phyloP scores from a whole-genome alignment of 306 rosid species.

The Oemleria cerasiformis region DNA sequence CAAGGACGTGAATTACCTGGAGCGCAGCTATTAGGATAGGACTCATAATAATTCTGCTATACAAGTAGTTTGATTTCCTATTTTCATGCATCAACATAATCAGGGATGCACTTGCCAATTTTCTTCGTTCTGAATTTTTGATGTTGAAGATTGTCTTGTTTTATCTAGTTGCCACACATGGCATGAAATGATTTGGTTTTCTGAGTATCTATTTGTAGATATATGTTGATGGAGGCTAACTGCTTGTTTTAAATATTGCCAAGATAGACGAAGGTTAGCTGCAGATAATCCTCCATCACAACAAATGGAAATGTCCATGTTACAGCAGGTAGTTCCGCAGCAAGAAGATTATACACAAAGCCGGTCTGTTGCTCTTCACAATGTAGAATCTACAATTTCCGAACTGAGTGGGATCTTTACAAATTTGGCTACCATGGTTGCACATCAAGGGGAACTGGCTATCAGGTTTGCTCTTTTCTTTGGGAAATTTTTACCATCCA shows the following conservation, averaged over 20 bases:
- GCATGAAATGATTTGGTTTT: background rate
- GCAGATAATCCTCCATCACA: slow-evolving; percentile 77
- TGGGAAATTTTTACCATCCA: background rate
- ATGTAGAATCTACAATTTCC: slow-evolving; percentile 90
- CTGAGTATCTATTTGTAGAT: background rate
- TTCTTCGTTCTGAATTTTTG: background rate
- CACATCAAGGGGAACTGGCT: slow-evolving; percentile 96
- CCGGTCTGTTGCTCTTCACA: slow-evolving; percentile 78
- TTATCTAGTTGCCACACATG: slow-evolving; percentile 6
- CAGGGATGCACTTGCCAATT: background rate
- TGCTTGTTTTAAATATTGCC: slow-evolving; percentile 33
- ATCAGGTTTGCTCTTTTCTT: slow-evolving; percentile 64
- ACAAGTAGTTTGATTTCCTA: background rate
- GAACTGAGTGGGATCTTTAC: slow-evolving; percentile 94
- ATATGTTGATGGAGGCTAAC: slow-evolving; percentile 18
- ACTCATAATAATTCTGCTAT: background rate
- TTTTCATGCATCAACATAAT: background rate
- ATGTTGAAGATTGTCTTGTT: background rate
- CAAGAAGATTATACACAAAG: slow-evolving; percentile 70
- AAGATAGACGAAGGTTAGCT: slow-evolving; percentile 82
- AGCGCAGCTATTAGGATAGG: background rate
- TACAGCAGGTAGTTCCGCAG: slow-evolving; percentile 89
- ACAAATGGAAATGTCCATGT: slow-evolving; percentile 95
- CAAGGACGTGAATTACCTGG: background rate
- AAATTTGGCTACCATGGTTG: slow-evolving; percentile 95